Conservation (phyloP, 306 rosid species). For the Cucurbita moschata region DNA sequence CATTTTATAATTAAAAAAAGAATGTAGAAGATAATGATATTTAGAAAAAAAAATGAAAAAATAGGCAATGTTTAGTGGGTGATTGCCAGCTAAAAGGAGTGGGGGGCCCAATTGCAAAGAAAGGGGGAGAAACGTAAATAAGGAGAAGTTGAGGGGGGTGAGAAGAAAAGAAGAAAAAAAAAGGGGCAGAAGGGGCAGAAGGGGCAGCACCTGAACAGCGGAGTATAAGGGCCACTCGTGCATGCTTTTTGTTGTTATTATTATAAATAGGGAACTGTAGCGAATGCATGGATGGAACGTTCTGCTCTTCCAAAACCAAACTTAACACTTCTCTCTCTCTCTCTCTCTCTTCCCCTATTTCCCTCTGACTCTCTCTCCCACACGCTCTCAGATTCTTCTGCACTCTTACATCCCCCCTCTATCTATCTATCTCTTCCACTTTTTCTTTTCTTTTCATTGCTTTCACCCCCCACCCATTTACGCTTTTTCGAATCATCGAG, state of each 20-base stretch:
- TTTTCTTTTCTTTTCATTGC: not conserved
- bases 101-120: not conserved
- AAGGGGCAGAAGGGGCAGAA: not conserved
- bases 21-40: not conserved
- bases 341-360: not conserved
- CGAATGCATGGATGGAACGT: slow-evolving; percentile 56
- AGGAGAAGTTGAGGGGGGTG: not conserved
- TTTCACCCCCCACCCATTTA: not conserved
- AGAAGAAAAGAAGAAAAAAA: not conserved
- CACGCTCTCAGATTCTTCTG: slow-evolving; percentile 11
- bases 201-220: slow-evolving; percentile 39
- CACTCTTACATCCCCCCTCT: slow-evolving; percentile 2
- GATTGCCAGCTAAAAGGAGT: slow-evolving; percentile 18
- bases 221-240: slow-evolving; percentile 37
- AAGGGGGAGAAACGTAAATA: not conserved
- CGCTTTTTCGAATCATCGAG: no score
- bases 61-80: not conserved
- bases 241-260: slow-evolving; percentile 14
- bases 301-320: slow-evolving; percentile 25
- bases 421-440: not conserved
- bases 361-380: not conserved
- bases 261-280: not conserved
- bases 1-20: not conserved
- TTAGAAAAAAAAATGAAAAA: not conserved
- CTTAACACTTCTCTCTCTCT: slow-evolving; percentile 26